Evolutionary conservation across 371 early-diverging fungal genomes (phyloP), one percentile per base, ranked within the genome.

Genomic region (Mucor racemosus): DNA sequence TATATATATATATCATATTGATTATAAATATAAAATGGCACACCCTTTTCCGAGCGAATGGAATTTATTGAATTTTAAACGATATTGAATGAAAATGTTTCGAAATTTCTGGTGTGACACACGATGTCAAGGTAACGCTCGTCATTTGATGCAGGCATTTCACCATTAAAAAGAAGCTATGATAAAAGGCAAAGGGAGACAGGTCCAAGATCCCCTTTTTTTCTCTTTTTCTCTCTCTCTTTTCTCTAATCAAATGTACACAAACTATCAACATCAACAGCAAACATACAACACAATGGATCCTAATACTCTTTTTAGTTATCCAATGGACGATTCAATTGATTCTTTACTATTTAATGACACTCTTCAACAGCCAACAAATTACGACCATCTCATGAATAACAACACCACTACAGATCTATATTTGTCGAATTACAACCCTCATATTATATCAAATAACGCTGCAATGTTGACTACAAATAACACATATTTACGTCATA

Each of bases 61-160:
- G 58, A 42, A 61, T 50, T 55, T 53, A 33, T 33, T 54, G 26
- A 19, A 41, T 59, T 40, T 62, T 54, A 41, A 62, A 62, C 44
- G 26, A 57, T 42, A 17, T 13, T 55, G 14, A 13, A 34, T 17
- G 8, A 38, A 53, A 64, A 70, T 74, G 67, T 71, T 66, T 65
- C 69, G 66, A 66, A 64, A 67, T 58, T 64, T 64, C 65, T 69
- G 56, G 69, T 69, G 70, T 76, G 41, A 69, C 73, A 65, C 76
- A 76, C 72, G 73, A 62, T 73, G 76, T 72, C 73, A 73, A 73
- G 76, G 68, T 66, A 65, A 65, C 64, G 71, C 60, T 72, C 76
- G 73, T 76, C 76, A 76, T 76, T 76, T 76, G 76, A 76, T 76
- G 70, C 68, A 69, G 57, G 26, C 62, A 69, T 72, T 72, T 67